Conservation (phyloP, 257 asterid species). For the Capsicum baccatum region DNA sequence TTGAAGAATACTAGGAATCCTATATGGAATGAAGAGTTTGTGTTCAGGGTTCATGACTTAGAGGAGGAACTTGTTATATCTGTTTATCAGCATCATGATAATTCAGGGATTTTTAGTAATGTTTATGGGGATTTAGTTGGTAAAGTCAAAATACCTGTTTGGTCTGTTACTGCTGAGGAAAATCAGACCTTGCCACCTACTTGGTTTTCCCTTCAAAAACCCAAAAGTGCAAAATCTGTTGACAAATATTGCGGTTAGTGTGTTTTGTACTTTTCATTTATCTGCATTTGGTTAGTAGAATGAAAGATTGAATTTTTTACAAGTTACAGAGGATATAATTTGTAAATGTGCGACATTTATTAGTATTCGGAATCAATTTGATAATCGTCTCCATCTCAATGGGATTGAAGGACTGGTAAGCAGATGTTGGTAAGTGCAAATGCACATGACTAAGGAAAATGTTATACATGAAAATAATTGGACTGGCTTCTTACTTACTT, state of each 20-base stretch:
- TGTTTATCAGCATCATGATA: constrained; percentile 55
- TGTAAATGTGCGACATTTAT: not conserved
- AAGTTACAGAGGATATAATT: not conserved
- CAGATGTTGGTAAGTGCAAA: not conserved
- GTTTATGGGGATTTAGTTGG: constrained; percentile 61
- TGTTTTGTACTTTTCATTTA: not conserved
- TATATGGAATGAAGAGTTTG: constrained; percentile 90
- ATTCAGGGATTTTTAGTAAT: constrained; percentile 56
- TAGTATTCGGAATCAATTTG: not conserved
- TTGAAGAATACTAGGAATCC: constrained; percentile 59
- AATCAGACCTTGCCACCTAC: constrained; percentile 72
- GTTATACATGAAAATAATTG: too few relatives aligned
- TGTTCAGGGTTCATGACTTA: constrained; percentile 64
- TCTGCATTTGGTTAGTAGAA: not conserved
- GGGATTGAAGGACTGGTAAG: not conserved
- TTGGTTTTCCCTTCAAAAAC: constrained; percentile 71
- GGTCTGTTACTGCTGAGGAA: constrained; percentile 69
- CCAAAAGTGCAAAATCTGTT: constrained; percentile 49
- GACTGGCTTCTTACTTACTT: too few relatives aligned
- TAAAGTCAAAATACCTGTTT: constrained; percentile 71
- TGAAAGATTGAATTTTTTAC: not conserved
- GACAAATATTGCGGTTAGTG: constrained; percentile 63
- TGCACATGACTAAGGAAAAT: not conserved
- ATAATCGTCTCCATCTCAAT: too few relatives aligned
- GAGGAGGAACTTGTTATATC: constrained; percentile 70